Evolutionary conservation across 140 eudicot genomes (phyloP).

Genomic region (Ambrosia hybrid): DNA sequence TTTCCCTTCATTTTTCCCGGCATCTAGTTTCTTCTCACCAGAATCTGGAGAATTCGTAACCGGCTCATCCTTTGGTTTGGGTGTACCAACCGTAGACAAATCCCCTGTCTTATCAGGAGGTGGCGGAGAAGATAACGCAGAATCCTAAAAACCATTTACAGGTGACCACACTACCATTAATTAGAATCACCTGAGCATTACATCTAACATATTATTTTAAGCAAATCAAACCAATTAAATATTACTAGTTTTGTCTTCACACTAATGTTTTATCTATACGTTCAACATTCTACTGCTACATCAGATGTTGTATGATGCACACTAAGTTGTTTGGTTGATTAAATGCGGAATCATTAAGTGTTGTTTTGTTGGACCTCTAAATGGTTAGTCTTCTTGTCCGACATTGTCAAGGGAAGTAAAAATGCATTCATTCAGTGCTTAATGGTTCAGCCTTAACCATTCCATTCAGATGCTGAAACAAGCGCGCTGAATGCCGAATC

Average conservation of each 20-base stretch:
- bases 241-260: too few relatives aligned
- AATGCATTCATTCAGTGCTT: too few relatives aligned
- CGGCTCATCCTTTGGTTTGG: slow-evolving; percentile 23
- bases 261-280: neutral
- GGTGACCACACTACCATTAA: neutral
- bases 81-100: slow-evolving; percentile 2
- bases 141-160: slow-evolving; percentile 14
- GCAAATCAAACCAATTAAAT: too few relatives aligned
- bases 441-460: too few relatives aligned
- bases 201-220: neutral
- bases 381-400: too few relatives aligned
- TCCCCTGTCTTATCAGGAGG: slow-evolving; percentile 22
- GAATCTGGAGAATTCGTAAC: slow-evolving; percentile 16
- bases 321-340: too few relatives aligned
- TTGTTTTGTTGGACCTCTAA: too few relatives aligned
- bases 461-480: too few relatives aligned
- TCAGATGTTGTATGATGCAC: too few relatives aligned
- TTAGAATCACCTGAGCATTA: neutral
- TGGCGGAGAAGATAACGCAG: slow-evolving; percentile 25
- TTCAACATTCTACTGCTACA: neutral
- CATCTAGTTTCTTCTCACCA: slow-evolving; percentile 23
- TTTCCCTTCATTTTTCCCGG: slow-evolving; percentile 20
- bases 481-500: too few relatives aligned
- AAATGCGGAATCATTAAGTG: too few relatives aligned
- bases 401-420: too few relatives aligned